phyloP scores from a whole-genome alignment of 1,284 basidiomycete species.

The Schizophyllum commune region DNA sequence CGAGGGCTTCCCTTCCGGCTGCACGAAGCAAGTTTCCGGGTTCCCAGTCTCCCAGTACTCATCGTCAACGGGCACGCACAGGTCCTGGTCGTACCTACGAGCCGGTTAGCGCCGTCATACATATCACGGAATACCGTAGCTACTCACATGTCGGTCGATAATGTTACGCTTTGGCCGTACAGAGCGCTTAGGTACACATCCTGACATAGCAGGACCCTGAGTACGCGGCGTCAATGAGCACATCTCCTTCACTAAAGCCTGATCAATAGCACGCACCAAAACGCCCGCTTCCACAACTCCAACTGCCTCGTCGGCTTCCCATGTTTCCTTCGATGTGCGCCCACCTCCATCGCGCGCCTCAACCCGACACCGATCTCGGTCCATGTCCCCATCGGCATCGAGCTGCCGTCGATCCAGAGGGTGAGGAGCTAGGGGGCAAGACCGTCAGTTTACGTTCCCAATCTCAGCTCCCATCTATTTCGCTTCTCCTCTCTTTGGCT shows the following conservation, averaged over 20 bases:
- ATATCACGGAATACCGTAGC: slow-evolving; percentile 1
- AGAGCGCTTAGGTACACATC: slow-evolving; percentile 28
- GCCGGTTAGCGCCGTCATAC: neutral
- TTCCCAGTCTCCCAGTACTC: slow-evolving; percentile 35
- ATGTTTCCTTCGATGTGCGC: slow-evolving; percentile 16
- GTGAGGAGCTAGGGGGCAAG: slow-evolving; percentile 21
- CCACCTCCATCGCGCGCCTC: slow-evolving; percentile 32
- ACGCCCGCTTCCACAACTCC: slow-evolving; percentile 46
- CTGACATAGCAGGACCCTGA: slow-evolving; percentile 20
- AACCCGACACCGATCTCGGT: slow-evolving; percentile 45
- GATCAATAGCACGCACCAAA: slow-evolving; percentile 33
- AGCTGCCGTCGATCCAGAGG: slow-evolving; percentile 35
- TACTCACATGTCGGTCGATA: slow-evolving; percentile 34
- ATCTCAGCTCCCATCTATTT: no score
- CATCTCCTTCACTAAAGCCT: neutral
- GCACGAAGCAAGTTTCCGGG: slow-evolving; percentile 19
- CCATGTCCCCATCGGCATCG: slow-evolving; percentile 47
- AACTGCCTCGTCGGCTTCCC: slow-evolving; percentile 27
- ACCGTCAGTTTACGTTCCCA: no score
- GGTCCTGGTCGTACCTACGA: slow-evolving; percentile 35
- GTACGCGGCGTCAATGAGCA: neutral
- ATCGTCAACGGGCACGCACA: slow-evolving; percentile 42
- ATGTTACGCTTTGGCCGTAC: slow-evolving; percentile 18
- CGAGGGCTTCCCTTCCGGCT: slow-evolving; percentile 25
- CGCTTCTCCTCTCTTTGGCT: no score